Percentiles rank a stretch among this genome's conserved stretches.
These are phyloP conservation scores for Penicillium psychrosexuale DNA, from an alignment of 2,329 filamentous ascomycete species.

Conservation along the genomic window DNA sequence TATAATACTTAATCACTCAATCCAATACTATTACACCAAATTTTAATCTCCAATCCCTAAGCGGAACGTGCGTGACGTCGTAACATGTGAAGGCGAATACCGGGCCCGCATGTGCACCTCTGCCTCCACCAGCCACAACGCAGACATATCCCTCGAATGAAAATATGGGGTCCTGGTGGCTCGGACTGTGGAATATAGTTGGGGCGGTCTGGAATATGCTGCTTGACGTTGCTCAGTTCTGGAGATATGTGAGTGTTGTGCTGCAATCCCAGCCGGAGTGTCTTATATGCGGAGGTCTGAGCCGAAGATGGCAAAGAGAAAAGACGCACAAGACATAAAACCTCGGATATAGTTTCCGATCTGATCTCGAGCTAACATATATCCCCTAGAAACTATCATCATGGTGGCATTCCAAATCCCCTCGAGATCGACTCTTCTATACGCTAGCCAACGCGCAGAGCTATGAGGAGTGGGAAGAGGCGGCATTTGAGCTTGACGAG, in stretches of 20 bases:
- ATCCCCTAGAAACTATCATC: constrained; percentile 60
- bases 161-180: constrained; percentile 25
- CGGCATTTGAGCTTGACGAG: constrained; percentile 79
- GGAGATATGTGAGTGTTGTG: constrained; percentile 53
- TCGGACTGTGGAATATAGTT: constrained; percentile 27
- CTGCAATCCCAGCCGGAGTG: not conserved
- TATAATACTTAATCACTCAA: not conserved
- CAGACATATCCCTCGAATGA: not conserved
- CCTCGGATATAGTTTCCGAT: not conserved
- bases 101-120: constrained; percentile 2
- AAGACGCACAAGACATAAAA: not conserved
- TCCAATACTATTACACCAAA: not conserved
- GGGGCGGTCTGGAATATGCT: constrained; percentile 55
- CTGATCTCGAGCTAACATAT: not conserved
- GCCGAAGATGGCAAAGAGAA: not conserved
- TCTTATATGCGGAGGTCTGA: not conserved
- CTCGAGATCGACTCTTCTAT: constrained; percentile 63
- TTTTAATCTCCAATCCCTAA: not conserved
- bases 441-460: constrained; percentile 63
- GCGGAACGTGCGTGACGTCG: not conserved
- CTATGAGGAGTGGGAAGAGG: constrained; percentile 83
- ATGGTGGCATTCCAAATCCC: constrained; percentile 66
- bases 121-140: constrained; percentile 3
- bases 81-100: constrained; percentile 25
- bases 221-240: constrained; percentile 61